Percentiles rank a stretch among this genome's conserved stretches.
These are phyloP conservation scores for Herpotrichia juniperi DNA, from an alignment of 2,329 filamentous ascomycete genomes.

Conservation along the genomic window DNA sequence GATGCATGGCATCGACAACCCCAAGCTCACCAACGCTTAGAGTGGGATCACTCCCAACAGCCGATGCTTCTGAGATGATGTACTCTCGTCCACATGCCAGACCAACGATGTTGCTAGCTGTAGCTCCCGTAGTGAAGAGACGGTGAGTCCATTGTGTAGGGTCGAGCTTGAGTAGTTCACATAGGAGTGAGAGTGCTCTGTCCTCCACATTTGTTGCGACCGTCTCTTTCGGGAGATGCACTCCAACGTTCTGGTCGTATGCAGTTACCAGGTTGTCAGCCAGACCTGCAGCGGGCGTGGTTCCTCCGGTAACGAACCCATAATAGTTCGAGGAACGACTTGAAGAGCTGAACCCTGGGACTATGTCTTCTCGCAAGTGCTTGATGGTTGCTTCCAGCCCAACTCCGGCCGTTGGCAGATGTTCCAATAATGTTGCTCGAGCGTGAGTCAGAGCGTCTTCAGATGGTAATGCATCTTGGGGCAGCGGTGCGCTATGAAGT, in stretches of 20 bases:
- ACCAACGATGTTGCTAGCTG: slow-evolving; percentile 69
- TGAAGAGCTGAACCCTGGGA: slow-evolving; percentile 68
- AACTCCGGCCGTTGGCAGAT: slow-evolving; percentile 48
- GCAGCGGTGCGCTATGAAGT: slow-evolving; percentile 24
- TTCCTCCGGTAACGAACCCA: slow-evolving; percentile 86
- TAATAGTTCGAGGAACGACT: slow-evolving; percentile 66
- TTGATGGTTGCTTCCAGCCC: slow-evolving; percentile 50
- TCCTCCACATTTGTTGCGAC: slow-evolving; percentile 79
- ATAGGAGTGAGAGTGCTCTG: slow-evolving; percentile 71
- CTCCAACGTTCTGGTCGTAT: slow-evolving; percentile 82
- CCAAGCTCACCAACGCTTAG: slow-evolving; percentile 70
- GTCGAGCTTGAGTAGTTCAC: slow-evolving; percentile 68
- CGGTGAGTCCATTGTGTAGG: slow-evolving; percentile 68
- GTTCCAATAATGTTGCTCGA: slow-evolving; percentile 41
- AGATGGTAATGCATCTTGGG: slow-evolving; percentile 43
- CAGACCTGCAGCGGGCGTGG: slow-evolving; percentile 77
- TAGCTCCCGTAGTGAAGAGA: slow-evolving; percentile 79
- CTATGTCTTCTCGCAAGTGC: slow-evolving; percentile 55
- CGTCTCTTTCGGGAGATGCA: slow-evolving; percentile 79
- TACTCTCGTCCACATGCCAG: slow-evolving; percentile 74
- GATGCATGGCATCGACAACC: slow-evolving; percentile 68
- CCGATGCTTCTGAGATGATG: slow-evolving; percentile 57
- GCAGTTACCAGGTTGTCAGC: slow-evolving; percentile 84
- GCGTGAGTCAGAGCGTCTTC: slow-evolving; percentile 32
- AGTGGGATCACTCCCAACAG: slow-evolving; percentile 34